Percentiles rank a stretch among this genome's conserved stretches.
These are phyloP conservation scores for Solanum chmielewskii DNA, from an alignment of 257 asterid species.

Conservation along the genomic window DNA sequence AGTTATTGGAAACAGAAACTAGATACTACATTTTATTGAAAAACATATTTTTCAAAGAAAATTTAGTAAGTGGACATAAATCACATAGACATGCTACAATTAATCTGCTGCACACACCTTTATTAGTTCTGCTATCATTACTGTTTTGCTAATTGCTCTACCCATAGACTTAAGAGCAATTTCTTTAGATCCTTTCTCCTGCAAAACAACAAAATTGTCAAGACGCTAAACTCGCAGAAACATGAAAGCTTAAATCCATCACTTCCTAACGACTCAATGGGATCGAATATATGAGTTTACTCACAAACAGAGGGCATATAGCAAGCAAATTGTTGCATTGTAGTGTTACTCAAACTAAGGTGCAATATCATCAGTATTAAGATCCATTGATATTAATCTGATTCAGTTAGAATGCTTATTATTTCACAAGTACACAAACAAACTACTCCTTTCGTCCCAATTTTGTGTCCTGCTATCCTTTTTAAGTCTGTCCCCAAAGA, in stretches of 20 bases:
- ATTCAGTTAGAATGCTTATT: not conserved
- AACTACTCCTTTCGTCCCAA: not conserved
- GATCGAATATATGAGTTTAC: not conserved
- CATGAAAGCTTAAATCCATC: not conserved
- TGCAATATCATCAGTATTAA: not conserved
- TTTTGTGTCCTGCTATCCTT: not conserved
- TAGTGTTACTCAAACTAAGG: not conserved
- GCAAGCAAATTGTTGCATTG: not conserved
- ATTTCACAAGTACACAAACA: not conserved
- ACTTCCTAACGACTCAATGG: not conserved
- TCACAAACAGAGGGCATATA: not conserved
- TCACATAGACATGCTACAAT: not conserved
- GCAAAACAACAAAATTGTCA: not conserved
- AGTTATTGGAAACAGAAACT: not conserved
- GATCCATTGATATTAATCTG: not conserved
- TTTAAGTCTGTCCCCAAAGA: not conserved
- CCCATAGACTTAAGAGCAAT: conserved; percentile 75
- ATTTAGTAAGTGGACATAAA: not conserved
- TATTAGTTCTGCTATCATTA: conserved; percentile 57
- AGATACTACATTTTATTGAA: not conserved
- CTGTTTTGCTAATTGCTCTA: conserved; percentile 68
- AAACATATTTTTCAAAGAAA: not conserved
- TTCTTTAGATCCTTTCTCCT: conserved; percentile 58
- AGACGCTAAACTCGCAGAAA: not conserved
- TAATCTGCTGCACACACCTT: conserved; percentile 21